Evolutionary conservation across 225 moss, liverwort and hornwort species (phyloP).

Genomic region (Neckera pumila): DNA sequence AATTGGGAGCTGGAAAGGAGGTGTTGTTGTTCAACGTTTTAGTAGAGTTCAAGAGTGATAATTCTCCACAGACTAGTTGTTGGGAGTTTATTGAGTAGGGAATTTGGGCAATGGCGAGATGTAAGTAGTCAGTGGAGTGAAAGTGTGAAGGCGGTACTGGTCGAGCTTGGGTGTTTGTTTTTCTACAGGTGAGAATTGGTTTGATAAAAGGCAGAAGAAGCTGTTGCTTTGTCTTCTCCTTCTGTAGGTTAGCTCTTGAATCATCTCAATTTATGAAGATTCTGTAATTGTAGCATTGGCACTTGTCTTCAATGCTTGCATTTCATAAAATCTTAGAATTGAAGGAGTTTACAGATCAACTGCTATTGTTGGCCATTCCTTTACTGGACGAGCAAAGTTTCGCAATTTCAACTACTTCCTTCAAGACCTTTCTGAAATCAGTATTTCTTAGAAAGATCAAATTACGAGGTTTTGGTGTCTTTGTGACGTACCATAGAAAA

Average conservation of each 20-base stretch:
- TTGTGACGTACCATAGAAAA: neutral
- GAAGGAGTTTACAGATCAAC: neutral
- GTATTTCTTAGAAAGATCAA: neutral
- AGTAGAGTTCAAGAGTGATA: neutral
- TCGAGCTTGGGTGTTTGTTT: neutral
- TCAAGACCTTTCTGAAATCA: too few species aligned
- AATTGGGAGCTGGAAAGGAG: neutral
- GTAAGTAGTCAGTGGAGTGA: neutral
- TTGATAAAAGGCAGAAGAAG: neutral
- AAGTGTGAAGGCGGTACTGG: neutral
- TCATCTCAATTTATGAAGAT: neutral
- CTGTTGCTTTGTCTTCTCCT: neutral
- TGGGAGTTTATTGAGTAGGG: neutral
- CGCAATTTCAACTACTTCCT: neutral
- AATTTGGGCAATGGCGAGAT: too few species aligned
- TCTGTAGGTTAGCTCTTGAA: neutral
- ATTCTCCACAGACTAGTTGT: neutral
- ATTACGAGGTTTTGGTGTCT: too few species aligned
- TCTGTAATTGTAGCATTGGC: neutral
- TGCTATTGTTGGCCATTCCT: neutral
- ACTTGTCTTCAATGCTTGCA: neutral
- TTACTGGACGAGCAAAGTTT: neutral
- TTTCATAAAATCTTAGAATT: neutral
- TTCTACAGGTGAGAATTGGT: neutral
- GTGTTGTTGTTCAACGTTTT: neutral